Evolutionary conservation across 495 filamentous ascomycete species (phyloP), one percentile per base, ranked within the genome.

Genomic region (Penicillium canescens): DNA sequence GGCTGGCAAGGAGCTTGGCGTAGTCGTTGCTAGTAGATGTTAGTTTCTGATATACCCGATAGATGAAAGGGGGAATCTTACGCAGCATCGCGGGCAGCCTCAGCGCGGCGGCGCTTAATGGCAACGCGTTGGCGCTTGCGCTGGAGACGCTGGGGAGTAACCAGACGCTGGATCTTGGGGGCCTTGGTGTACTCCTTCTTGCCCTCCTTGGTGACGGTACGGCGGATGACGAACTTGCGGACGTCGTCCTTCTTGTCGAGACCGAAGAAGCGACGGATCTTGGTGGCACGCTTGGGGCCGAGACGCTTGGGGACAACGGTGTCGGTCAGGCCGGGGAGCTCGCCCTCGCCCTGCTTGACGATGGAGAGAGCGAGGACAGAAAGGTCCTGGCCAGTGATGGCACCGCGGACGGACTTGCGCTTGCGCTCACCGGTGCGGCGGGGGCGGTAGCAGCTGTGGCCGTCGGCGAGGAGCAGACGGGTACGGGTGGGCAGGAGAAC

Each of bases 191-290:
- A 97, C 57, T 92, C 75, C 80, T 88, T 87, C 86, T 92, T 92
- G 82, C 90, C 92, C 83, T 97, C 93, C 64, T 82, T 85, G 87
- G 96, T 96, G 72, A 98, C 87, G 73, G 96, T 95, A 75, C 94
- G 95, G 69, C 94, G 95, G 72, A 98, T 96, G 74, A 98, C 94
- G 83, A 95, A 98, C 79, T 97, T 96, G 83, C 92, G 81, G 87
- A 98, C 94, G 89, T 98, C 94, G 81, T 98, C 94, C 82, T 97
- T 91, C 90, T 97, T 97, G 87, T 85, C 88, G 83, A 98, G 87
- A 78, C 90, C 84, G 81, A 98, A 98, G 86, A 98, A 98, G 71
- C 84, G 86, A 72, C 93, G 87, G 81, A 98, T 96, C 92, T 97
- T 98, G 75, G 92, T 96, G 70, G 94, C 94, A 70, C 94, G 85